phyloP scores from a whole-genome alignment of 2,329 filamentous ascomycete species.

The Colletotrichum costaricense region DNA sequence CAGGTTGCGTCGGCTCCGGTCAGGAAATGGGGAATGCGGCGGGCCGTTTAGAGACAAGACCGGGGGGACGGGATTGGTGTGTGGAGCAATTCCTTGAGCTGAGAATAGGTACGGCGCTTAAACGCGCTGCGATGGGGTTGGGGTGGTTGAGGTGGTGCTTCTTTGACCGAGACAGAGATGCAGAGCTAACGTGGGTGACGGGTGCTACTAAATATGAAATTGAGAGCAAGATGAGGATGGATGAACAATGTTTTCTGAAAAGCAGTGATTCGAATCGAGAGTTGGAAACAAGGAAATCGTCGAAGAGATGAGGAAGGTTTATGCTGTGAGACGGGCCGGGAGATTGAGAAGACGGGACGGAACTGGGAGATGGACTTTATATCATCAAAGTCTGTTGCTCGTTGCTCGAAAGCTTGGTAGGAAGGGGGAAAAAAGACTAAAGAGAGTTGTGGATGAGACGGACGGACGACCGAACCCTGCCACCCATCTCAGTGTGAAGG shows the following conservation, averaged over 20 bases:
- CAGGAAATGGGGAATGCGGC: constrained; percentile 11
- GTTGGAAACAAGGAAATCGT: constrained; percentile 2
- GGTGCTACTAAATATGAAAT: constrained; percentile 4
- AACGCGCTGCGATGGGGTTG: constrained; percentile 15
- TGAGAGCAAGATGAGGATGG: background rate
- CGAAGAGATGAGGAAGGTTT: background rate
- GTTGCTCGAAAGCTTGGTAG: background rate
- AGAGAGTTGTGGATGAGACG: background rate
- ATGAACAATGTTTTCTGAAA: background rate
- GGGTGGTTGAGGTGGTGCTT: background rate
- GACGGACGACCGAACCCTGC: background rate
- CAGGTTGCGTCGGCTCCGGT: background rate
- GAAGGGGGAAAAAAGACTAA: background rate
- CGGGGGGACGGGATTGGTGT: background rate
- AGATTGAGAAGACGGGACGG: constrained; percentile 7
- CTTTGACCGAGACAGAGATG: constrained; percentile 21
- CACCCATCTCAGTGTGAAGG: background rate
- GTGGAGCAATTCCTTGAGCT: constrained; percentile 16
- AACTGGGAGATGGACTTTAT: constrained; percentile 25
- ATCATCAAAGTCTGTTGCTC: background rate
- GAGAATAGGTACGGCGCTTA: constrained; percentile 36
- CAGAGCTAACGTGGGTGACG: constrained; percentile 28
- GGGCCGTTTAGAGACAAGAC: constrained; percentile 17
- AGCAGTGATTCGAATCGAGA: background rate
- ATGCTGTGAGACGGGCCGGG: constrained; percentile 12